Evolutionary conservation across 768 basidiomycete species (phyloP).

Genomic region (Trametes elegans): DNA sequence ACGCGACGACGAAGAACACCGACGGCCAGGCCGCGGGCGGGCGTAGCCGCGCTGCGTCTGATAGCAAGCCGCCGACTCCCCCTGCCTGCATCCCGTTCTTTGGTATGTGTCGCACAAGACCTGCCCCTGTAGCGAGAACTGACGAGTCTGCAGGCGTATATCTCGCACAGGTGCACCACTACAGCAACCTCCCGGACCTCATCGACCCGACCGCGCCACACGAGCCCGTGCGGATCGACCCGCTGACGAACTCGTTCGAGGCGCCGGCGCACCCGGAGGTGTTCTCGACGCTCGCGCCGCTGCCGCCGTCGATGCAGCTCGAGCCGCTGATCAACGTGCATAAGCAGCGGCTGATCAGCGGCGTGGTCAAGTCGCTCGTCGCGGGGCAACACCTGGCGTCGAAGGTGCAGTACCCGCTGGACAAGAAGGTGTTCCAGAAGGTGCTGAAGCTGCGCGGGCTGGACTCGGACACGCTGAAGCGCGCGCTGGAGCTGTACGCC

Average conservation of each 20-base stretch:
- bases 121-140: background rate
- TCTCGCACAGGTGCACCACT: slow-evolving; percentile 64
- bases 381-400: slow-evolving; percentile 82
- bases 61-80: slow-evolving; percentile 40
- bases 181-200: slow-evolving; percentile 69
- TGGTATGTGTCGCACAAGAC: slow-evolving; percentile 57
- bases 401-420: slow-evolving; percentile 63
- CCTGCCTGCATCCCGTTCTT: slow-evolving; percentile 80
- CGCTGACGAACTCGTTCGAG: slow-evolving; percentile 59
- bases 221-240: slow-evolving; percentile 63
- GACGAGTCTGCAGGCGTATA: slow-evolving; percentile 57
- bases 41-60: slow-evolving; percentile 37
- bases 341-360: slow-evolving; percentile 81
- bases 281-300: slow-evolving; percentile 66
- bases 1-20: slow-evolving; percentile 49
- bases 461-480: slow-evolving; percentile 52
- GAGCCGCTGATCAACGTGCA: slow-evolving; percentile 88
- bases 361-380: slow-evolving; percentile 76
- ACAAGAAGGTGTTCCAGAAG: slow-evolving; percentile 74
- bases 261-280: slow-evolving; percentile 76
- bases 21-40: slow-evolving; percentile 33
- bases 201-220: slow-evolving; percentile 82
- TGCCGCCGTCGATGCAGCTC: slow-evolving; percentile 75
- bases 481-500: slow-evolving; percentile 40
- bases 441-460: slow-evolving; percentile 71